These are phyloP conservation scores for Elaphomyces granulatus DNA, from an alignment of 495 filamentous ascomycete genomes.

Conservation along the genomic window DNA sequence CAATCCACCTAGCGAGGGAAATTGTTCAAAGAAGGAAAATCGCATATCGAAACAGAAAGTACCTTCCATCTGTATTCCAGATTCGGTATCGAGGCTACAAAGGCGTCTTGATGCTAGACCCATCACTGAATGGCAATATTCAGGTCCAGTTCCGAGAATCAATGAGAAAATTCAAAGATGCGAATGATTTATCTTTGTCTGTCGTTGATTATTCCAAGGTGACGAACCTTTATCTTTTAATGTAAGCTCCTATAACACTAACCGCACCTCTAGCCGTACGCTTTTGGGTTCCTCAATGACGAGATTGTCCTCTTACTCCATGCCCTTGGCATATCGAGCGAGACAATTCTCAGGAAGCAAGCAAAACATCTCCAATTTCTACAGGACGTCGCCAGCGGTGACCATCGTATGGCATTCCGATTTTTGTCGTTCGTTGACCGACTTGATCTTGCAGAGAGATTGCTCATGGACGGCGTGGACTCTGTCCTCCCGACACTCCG, in stretches of 20 bases:
- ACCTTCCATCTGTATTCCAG: not conserved
- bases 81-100: not conserved
- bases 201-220: slow-evolving; percentile 38
- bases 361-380: not conserved
- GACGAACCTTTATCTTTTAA: too few relatives aligned
- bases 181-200: slow-evolving; percentile 28
- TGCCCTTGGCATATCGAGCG: slow-evolving; percentile 25
- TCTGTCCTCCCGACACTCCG: not conserved
- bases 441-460: not conserved
- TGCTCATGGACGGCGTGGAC: not conserved
- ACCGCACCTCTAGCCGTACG: slow-evolving; percentile 7
- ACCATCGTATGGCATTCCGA: not conserved
- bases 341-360: slow-evolving; percentile 1
- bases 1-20: not conserved
- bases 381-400: not conserved
- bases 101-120: not conserved
- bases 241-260: too few relatives aligned
- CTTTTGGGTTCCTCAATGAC: slow-evolving; percentile 36
- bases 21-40: not conserved
- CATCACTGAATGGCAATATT: not conserved
- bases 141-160: slow-evolving; percentile 26
- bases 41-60: not conserved
- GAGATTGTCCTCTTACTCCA: slow-evolving; percentile 33
- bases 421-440: not conserved
- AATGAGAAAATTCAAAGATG: slow-evolving; percentile 37